Percentiles rank a stretch among this genome's conserved stretches.
Conservation (phyloP, 495 filamentous ascomycete species). For the Acidomyces sp. region DNA sequence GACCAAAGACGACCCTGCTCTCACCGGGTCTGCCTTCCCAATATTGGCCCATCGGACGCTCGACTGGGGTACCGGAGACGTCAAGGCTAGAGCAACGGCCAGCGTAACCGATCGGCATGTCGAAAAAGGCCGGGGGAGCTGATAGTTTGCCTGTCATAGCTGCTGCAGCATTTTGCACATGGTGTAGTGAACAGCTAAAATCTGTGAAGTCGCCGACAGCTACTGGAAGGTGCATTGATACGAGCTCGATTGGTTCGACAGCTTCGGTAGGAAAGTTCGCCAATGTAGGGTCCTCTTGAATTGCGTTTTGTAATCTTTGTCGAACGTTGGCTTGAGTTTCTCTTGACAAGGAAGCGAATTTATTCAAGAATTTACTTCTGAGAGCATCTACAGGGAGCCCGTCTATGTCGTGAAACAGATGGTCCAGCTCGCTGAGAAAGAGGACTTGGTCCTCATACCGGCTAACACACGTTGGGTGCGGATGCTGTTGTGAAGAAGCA, state of each 20-base stretch:
- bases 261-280: not conserved
- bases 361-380: constrained; percentile 53
- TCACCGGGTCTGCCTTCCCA: constrained; percentile 13
- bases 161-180: constrained; percentile 21
- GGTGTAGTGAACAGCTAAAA: constrained; percentile 19
- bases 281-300: constrained; percentile 35
- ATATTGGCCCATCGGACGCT: constrained; percentile 22
- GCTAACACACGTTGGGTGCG: constrained; percentile 6
- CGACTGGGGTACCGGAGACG: constrained; percentile 53
- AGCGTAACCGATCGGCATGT: constrained; percentile 40
- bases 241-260: constrained; percentile 9
- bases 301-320: constrained; percentile 49
- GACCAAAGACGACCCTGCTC: constrained; percentile 17
- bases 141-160: constrained; percentile 19
- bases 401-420: constrained; percentile 13
- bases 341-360: constrained; percentile 58
- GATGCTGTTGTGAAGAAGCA: constrained; percentile 6
- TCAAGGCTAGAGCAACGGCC: constrained; percentile 69
- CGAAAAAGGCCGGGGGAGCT: constrained; percentile 18
- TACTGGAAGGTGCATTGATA: constrained; percentile 22
- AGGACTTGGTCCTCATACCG: constrained; percentile 13
- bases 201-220: constrained; percentile 26
- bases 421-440: constrained; percentile 9
- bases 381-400: constrained; percentile 46
- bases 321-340: constrained; percentile 54